These are phyloP conservation scores for Nicotiana paniculata DNA, from an alignment of 257 asterid species.

Conservation along the genomic window DNA sequence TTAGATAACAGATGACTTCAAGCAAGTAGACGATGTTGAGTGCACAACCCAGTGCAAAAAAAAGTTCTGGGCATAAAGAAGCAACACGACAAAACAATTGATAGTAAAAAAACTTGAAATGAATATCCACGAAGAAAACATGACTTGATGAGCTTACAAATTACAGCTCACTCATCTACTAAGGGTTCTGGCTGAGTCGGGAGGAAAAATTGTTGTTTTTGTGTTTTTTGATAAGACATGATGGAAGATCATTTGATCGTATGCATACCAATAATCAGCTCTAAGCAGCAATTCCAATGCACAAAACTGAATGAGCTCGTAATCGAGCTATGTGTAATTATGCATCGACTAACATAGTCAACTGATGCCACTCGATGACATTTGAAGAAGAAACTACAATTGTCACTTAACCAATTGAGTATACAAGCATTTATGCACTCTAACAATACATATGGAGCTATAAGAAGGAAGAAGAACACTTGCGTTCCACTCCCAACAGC, in stretches of 20 bases:
- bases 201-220: neutral
- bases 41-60: neutral
- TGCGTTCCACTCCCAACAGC: neutral
- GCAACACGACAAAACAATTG: neutral
- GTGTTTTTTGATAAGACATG: neutral
- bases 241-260: neutral
- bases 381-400: neutral
- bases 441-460: neutral
- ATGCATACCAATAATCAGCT: neutral
- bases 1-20: neutral
- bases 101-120: neutral
- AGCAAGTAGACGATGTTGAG: conserved; percentile 1
- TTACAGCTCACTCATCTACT: neutral
- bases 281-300: neutral
- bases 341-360: neutral
- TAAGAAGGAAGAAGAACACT: neutral
- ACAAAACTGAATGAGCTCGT: neutral
- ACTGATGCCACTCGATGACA: neutral
- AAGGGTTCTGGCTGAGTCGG: neutral
- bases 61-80: neutral
- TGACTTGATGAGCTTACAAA: neutral
- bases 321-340: neutral
- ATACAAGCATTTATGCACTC: neutral
- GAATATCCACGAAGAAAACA: neutral
- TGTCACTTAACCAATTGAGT: neutral